A percentile compares a stretch with the other conserved stretches of the same genome.
Conservation (phyloP, 257 asterid species). For the Echites panduratus region DNA sequence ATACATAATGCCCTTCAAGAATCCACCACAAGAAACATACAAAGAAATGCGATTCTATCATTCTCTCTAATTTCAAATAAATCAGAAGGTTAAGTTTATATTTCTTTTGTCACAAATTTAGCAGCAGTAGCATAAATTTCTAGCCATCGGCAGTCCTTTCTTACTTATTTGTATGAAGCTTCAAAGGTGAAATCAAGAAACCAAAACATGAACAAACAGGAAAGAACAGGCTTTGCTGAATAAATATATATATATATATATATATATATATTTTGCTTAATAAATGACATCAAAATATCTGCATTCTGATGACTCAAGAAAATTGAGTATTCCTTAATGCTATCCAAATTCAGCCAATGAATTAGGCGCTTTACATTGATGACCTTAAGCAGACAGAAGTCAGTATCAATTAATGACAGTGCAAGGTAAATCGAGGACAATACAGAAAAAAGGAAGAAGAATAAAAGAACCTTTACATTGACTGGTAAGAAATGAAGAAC, state of each 20-base stretch:
- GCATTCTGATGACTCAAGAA: not conserved
- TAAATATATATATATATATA: too few species aligned
- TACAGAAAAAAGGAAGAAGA: not conserved
- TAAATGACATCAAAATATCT: not conserved
- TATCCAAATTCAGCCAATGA: constrained; percentile 11
- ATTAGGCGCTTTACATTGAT: constrained; percentile 11
- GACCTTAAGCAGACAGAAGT: constrained; percentile 12
- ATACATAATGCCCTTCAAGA: not conserved
- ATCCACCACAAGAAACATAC: not conserved
- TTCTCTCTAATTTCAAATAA: not conserved
- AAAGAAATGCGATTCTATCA: not conserved
- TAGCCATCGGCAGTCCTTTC: not conserved
- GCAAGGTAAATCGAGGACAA: constrained; percentile 8
- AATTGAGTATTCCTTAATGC: not conserved
- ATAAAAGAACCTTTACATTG: constrained; percentile 20
- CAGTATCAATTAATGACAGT: constrained; percentile 15
- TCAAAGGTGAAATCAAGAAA: not conserved
- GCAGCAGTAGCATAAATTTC: not conserved
- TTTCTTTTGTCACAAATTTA: not conserved
- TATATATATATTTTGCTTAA: too few species aligned
- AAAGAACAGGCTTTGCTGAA: not conserved
- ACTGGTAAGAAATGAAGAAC: constrained; percentile 34
- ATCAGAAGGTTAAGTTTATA: not conserved
- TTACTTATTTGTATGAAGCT: not conserved
- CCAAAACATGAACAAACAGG: not conserved